Base-by-base conservation (phyloP, 768 basidiomycete species). In the Psilocybe azurescens region DNA sequence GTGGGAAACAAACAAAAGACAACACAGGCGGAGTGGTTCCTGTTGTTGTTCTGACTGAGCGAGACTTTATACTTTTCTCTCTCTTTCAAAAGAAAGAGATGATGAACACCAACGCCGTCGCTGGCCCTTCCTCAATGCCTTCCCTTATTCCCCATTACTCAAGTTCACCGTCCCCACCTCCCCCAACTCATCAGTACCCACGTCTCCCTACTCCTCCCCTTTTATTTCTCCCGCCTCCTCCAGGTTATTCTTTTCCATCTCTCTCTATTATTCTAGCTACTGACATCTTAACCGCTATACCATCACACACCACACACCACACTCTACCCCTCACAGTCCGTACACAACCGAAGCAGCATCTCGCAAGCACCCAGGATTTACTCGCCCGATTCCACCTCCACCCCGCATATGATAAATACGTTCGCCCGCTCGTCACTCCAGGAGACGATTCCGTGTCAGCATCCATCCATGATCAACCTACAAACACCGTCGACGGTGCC, bases 361-460 rank as follows among this genome's bases (percentile, higher is more conserved):
- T 94, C 54, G 73, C 81, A 44, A 91, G 91, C 76, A 93, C 93
- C 1, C 86, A 94, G 69, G 92, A 94, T 75, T 86, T 94, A 55
- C 81, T 94, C 59, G 79, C 84, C 49, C 87, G 88, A 62, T 91
- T 94, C 68, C 79, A 84, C 53, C 85, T 94, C 30, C 81, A 87
- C 53, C 67, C 87, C 9, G 87, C 90, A n/a, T 94, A 94, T 72
- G 88, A 93, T 77, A 90, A 88, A 70, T 89, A 93, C 69, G 92
- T 93, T 54, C 82, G 88, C n/a, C 83, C 86, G 10, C 76, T 78
- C 69, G 70, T 76, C 44, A 44, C 65, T 18, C 63, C 62, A 6
- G 68, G 64, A 11, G 64, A 66, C 46, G 67, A 65, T 54, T 39
- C 58, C 38, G 14, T 62, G 29, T 46, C 50, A 30, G 56, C 29